Conservation (phyloP, 176 grass and related monocot species). For the Zea mays region Zm-B73-REFERENCE-NAM-5.0 NC_050096.1:281346501-281347000, state of each 20-base stretch:
- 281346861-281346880: constrained; percentile 50
- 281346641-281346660: constrained; percentile 19
- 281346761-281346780: constrained; percentile 65
- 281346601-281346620: background rate
- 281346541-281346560: background rate
- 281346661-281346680: background rate
- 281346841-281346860: constrained; percentile 75
- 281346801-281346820: constrained; percentile 78
- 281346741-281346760: constrained; percentile 91
- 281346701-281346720: background rate
- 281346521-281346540: background rate
- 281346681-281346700: constrained; percentile 6
- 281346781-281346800: constrained; percentile 88
- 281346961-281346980: background rate
- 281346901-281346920: background rate
- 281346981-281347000: background rate
- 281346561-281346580: background rate
- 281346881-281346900: constrained; percentile 6
- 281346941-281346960: background rate
- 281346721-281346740: constrained; percentile 37
- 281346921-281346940: background rate
- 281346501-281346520: constrained; percentile 67
- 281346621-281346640: background rate
- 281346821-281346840: constrained; percentile 65
- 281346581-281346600: background rate